Conservation (phyloP, 345 rosid genomes). For the Acer saccharum region DNA sequence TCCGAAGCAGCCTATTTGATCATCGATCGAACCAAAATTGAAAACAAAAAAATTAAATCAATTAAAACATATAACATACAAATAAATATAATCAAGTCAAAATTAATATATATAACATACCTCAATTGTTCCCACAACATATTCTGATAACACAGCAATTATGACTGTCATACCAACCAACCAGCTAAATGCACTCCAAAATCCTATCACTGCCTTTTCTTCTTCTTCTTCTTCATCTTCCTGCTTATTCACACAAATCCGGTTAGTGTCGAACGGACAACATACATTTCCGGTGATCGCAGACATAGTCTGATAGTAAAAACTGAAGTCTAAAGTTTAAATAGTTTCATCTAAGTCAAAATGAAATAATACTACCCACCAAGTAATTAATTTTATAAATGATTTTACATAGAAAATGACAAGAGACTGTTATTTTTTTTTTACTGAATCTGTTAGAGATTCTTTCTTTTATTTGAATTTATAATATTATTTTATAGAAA, state of each 20-base stretch:
- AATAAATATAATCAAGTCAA: background rate
- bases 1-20: slow-evolving; percentile 73
- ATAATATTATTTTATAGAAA: too few species aligned
- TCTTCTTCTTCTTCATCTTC: slow-evolving; percentile 61
- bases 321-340: too few species aligned
- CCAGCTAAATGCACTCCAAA: slow-evolving; percentile 84
- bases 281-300: too few species aligned
- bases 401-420: too few species aligned
- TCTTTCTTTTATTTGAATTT: too few species aligned
- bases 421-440: too few species aligned
- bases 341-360: too few species aligned
- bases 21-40: background rate
- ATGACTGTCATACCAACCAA: slow-evolving; percentile 70
- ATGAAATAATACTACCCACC: too few species aligned
- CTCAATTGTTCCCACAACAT: slow-evolving; percentile 90
- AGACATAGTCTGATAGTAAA: too few species aligned
- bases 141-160: slow-evolving; percentile 82
- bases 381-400: too few species aligned
- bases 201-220: slow-evolving; percentile 73
- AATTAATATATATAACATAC: slow-evolving; percentile 34
- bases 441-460: too few species aligned
- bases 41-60: background rate
- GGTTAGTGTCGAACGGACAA: too few species aligned
- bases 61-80: background rate
- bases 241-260: slow-evolving; percentile 22